Evolutionary conservation across 768 basidiomycete species (phyloP), one percentile per base, ranked within the genome.

Genomic region (Coprinellus micaceus): DNA sequence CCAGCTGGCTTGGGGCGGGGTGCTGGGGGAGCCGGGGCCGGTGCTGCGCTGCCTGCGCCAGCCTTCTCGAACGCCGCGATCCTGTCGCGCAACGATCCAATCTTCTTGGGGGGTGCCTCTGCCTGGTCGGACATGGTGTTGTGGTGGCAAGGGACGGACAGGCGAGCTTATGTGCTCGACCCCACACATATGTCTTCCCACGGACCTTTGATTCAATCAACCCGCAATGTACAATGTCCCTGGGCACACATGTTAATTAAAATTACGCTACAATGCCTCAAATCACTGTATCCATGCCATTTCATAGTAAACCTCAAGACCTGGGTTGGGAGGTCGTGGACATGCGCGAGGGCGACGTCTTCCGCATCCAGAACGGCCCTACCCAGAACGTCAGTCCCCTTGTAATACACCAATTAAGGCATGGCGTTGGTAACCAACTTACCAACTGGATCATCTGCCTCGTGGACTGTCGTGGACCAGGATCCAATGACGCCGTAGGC

Each of bases 31-130:
- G 77, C 74, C 28, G 83, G 74, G 15, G 70, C 71, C 46, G 77
- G 70, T 13, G 67, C 68, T 15, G 71, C 40, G 43, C 67, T 56
- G 40, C 76, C 54, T 15, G 72, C n/a, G n/a, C 72, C 66, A 53
- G 78, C 71, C 46, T 82, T 80, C 79, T 94, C 91, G 68, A 94
- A 93, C 12, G 89, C 90, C 13, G 91, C 91, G 71, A 94, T 94
- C 66, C 91, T 83, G 74, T 94, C 91, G 66, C 88, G 85, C 68
- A 94, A 74, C 7, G 91, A 93, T 39, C 89, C 88, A 12, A 79
- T 78, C 67, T 89, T 90, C 63, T 80, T 86, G 30, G 83, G 76
- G 3, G 84, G 78, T 9, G 81, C 68, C 13, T 78, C 69, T 61
- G 67, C 58, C 58, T 78, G 73, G 69, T 86, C 84, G 66, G 84